phyloP scores from a whole-genome alignment of 192 early-diverging fungal species.

The Podila clonocystis region DNA sequence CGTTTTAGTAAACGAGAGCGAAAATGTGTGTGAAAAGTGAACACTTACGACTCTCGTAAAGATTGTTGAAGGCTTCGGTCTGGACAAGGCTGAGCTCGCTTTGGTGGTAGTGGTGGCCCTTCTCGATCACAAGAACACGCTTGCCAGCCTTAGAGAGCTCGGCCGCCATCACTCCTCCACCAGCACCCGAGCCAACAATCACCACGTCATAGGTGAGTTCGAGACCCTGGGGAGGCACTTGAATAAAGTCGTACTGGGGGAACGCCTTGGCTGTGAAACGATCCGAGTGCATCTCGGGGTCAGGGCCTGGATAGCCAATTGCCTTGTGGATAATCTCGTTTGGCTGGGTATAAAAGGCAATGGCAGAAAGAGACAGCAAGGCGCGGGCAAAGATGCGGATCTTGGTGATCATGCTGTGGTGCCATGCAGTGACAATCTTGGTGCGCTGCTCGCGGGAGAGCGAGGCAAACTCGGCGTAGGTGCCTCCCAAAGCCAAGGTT shows the following conservation, averaged over 20 bases:
- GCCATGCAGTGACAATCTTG: constrained; percentile 29
- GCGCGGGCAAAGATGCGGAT: constrained; percentile 34
- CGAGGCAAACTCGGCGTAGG: constrained; percentile 33
- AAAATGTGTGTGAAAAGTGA: not conserved
- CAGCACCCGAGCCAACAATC: constrained; percentile 75
- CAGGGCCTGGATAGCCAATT: constrained; percentile 64
- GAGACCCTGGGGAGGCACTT: constrained; percentile 45
- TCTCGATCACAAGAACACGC: constrained; percentile 78
- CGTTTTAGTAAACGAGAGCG: too few relatives aligned
- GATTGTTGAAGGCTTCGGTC: constrained; percentile 52
- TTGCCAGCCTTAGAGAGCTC: constrained; percentile 73
- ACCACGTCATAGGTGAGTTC: constrained; percentile 68
- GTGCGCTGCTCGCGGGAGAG: constrained; percentile 38
- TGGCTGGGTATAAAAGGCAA: constrained; percentile 19
- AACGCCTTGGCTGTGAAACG: constrained; percentile 51
- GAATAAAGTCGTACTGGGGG: constrained; percentile 65
- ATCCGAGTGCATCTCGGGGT: constrained; percentile 53
- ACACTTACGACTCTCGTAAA: constrained; percentile 65
- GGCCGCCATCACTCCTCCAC: constrained; percentile 73
- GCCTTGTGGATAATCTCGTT: constrained; percentile 48
- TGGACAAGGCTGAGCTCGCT: constrained; percentile 63
- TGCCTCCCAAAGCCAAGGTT: constrained; percentile 37
- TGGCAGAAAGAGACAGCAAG: constrained; percentile 10
- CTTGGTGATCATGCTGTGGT: constrained; percentile 39
- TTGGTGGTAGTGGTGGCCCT: constrained; percentile 68